Base-by-base conservation (phyloP, 495 filamentous ascomycete species). In the Aspergillus kassunensis region DNA sequence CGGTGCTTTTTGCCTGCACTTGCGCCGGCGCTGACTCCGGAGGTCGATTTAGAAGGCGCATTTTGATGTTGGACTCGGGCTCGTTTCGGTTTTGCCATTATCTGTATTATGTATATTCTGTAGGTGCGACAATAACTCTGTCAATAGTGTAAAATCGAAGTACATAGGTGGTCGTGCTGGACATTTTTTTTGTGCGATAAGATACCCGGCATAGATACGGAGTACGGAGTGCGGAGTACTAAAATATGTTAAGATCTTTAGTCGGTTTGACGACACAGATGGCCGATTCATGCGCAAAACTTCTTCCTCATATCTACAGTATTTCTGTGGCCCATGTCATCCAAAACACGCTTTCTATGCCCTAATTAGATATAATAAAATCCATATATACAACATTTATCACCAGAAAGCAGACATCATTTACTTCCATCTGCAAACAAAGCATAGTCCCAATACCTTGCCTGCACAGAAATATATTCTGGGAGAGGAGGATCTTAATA, bases 41-140 rank as follows among this genome's bases (percentile, higher is more conserved):
- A n/a, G n/a, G n/a, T 45, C 24, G 42, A n/a, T 29, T 39, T 19
- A 5, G 43, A 25, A 15, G 44, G 44, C 10, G 9, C 21, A 23
- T 18, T 24, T 36, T 27, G 31, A 12, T 37, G 34, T 35, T 36
- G 48, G 19, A 6, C 19, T 33, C 44, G 44, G 20, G 31, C 36
- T 44, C 43, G 49, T 63, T 41, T 63, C 58, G 34, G 52, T 50
- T 56, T 60, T 40, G 53, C 29, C 57, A 60, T 63, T 31, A 11
- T 33, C 3, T 33, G 10, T n/a, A n/a, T n/a, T 33, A 11, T 33
- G 12, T 33, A 33, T 11, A 33, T 29, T 6, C 5, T 29, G 11
- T 29, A 29, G 27, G 27, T 29, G 27, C 27, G 27, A 29, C n/a
- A n/a, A n/a, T n/a, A n/a, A n/a, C n/a, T n/a, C n/a, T n/a, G n/a